Base-by-base conservation (phyloP, 1,284 basidiomycete species). In the Wallemia mellicola region DNA sequence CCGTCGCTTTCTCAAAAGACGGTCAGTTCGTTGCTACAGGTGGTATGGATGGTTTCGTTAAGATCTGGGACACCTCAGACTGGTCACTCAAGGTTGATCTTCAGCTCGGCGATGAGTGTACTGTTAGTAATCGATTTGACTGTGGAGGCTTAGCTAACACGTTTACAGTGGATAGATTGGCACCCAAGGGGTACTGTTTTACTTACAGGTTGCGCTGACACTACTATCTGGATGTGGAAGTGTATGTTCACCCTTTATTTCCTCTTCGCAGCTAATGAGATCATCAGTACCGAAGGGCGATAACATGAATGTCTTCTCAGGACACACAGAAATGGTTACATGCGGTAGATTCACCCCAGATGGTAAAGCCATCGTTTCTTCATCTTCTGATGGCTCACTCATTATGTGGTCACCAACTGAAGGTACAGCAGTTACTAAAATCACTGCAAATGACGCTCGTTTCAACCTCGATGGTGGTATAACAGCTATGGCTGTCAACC, bases 171-270 rank as follows among this genome's bases (percentile, higher is more conserved):
- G 79, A 68, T 98, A 59, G 75, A 79, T 71, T 99, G 92, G 92
- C 94, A 99, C 73, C 92, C 94, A 0, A 89, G 82, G 68, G 94
- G 91, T 17, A 73, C 74, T 57, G 83, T 95, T 1, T 75, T 98
- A 0, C 77, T 92, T 1, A 89, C 86, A 0, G 92, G 92, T 32
- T 84, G 86, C 22, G 86, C 92, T 64, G 92, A 98, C 70, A 79
- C 83, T 2, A 94, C 85, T 2, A 80, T 92, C n/a, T 98, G 92
- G 92, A 74, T 98, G 66, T 99, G 91, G 91, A 86, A 94, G 73
- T 72, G 89, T 91, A 69, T 64, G 77, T 67, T n/a, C n/a, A n/a
- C 28, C 56, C 54, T 57, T 17, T 27, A 22, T 58, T 22, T 28
- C 54, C 54, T 25, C 26, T n/a, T 11, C 28, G 9, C 27, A 54